A percentile compares a stretch with the other conserved stretches of the same genome.
phyloP scores from a whole-genome alignment of 2,329 filamentous ascomycete species.

The Proliferodiscus dingleyae region DNA sequence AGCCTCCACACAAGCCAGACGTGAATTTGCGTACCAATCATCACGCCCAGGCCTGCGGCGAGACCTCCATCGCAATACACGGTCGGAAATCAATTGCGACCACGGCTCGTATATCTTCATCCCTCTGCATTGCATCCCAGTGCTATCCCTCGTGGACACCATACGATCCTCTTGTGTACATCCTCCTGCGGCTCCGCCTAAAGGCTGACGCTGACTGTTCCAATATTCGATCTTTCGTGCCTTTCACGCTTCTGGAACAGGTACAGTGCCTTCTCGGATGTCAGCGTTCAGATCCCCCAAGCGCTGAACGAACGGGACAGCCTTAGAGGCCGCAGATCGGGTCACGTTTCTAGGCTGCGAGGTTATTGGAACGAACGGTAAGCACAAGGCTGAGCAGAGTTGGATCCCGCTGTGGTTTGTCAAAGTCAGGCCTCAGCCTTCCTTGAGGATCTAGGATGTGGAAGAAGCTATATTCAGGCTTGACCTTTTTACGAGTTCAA shows the following conservation, averaged over 20 bases:
- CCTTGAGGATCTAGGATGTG: neutral
- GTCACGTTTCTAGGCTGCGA: neutral
- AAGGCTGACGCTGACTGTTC: too few relatives aligned
- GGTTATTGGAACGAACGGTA: neutral
- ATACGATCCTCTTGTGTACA: too few relatives aligned
- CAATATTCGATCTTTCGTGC: neutral
- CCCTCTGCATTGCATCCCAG: too few relatives aligned
- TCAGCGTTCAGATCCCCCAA: neutral
- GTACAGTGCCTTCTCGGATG: neutral
- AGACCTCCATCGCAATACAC: too few relatives aligned
- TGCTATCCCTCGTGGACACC: too few relatives aligned
- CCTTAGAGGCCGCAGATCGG: neutral
- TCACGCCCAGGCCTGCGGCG: too few relatives aligned
- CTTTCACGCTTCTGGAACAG: too few relatives aligned
- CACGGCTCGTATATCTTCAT: too few relatives aligned
- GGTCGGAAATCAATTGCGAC: too few relatives aligned
- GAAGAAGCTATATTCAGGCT: neutral
- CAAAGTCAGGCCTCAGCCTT: neutral
- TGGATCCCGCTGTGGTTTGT: neutral
- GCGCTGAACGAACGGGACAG: neutral
- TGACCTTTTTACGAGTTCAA: neutral
- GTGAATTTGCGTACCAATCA: too few relatives aligned
- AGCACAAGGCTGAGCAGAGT: neutral
- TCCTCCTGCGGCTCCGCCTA: too few relatives aligned
- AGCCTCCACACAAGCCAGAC: too few relatives aligned